Evolutionary conservation across 208 protist species (phyloP), one percentile per base, ranked within the genome.

Genomic region (Wallacemonas collosoma): DNA sequence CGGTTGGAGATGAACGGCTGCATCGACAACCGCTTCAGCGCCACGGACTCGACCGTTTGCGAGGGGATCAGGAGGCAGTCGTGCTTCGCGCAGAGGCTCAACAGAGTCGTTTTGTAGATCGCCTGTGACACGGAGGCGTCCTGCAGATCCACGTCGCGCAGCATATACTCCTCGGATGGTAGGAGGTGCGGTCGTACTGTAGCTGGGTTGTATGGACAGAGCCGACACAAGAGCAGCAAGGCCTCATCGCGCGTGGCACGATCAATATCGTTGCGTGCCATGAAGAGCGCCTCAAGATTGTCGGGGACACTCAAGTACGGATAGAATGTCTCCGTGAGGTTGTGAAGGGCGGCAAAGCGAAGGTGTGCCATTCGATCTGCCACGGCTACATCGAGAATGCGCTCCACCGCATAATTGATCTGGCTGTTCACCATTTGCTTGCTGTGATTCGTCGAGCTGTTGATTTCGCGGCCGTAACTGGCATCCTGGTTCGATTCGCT

Each of bases 231-330:
- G 40, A 97, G 74, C n/a, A 82, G 61, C 45, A 97, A 71, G 6
- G 90, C 63, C 58, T 86, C 73, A 55, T 92, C 83, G 17, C 85
- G 83, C 12, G 77, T 80, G 15, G 48, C 58, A n/a, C 75, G 78
- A 66, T 82, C 83, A 40, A 76, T 86, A 75, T 97, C 92, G 63
- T 95, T 95, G 35, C 83, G 77, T 8, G 87, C 79, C 85, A 97
- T 93, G 64, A 92, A 93, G 47, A 97, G 78, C 15, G 92, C 83
- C 41, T 97, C 86, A 0, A 96, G 75, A 72, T 93, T 86, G 70
- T 94, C 87, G 11, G 80, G 72, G n/a, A 90, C 76, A 38, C 81
- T 91, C 56, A 96, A 77, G 71, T 96, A 95, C 7, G 87, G 71
- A 56, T 93, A 87, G 64, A 96, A 93, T 3, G 79, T 68, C 5